A percentile compares a stretch with the other conserved stretches of the same genome.
These are phyloP conservation scores for Rhynchosporium secalis DNA, from an alignment of 2,329 filamentous ascomycete genomes.

Conservation along the genomic window DNA sequence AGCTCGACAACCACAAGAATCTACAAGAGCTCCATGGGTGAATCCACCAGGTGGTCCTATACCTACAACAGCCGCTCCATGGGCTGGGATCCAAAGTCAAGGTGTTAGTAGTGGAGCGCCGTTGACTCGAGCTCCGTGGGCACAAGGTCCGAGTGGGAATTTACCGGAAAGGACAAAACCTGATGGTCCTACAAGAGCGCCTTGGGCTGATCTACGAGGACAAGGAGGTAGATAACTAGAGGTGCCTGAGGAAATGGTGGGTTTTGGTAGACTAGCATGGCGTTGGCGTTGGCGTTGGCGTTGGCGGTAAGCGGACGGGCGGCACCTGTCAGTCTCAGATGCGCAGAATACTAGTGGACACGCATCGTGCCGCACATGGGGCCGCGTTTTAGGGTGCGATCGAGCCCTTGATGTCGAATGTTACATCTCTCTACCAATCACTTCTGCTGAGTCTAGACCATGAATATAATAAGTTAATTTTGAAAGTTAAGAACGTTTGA, in stretches of 20 bases:
- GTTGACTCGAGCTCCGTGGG: conserved; percentile 34
- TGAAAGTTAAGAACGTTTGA: not conserved
- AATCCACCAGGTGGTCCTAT: conserved; percentile 20
- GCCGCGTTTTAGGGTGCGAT: not conserved
- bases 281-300: conserved; percentile 5
- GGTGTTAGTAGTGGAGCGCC: conserved; percentile 25
- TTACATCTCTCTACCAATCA: not conserved
- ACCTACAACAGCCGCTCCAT: conserved; percentile 34
- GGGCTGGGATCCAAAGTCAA: conserved; percentile 12
- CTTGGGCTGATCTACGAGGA: conserved; percentile 38
- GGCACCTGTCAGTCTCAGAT: not conserved
- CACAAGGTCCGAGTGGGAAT: conserved; percentile 13
- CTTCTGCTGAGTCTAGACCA: too few species aligned
- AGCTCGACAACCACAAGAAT: conserved; percentile 30
- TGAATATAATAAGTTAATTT: not conserved
- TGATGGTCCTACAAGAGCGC: conserved; percentile 41
- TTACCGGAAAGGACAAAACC: conserved; percentile 13
- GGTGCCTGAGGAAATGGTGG: not conserved
- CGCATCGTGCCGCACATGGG: conserved; percentile 8
- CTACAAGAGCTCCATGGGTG: conserved; percentile 37
- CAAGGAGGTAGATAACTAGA: not conserved
- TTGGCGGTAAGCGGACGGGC: not conserved
- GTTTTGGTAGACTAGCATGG: not conserved
- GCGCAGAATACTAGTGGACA: not conserved
- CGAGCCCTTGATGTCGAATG: not conserved